Evolutionary conservation across 2,329 filamentous ascomycete genomes (phyloP).

Genomic region (Aspergillus nomiae): DNA sequence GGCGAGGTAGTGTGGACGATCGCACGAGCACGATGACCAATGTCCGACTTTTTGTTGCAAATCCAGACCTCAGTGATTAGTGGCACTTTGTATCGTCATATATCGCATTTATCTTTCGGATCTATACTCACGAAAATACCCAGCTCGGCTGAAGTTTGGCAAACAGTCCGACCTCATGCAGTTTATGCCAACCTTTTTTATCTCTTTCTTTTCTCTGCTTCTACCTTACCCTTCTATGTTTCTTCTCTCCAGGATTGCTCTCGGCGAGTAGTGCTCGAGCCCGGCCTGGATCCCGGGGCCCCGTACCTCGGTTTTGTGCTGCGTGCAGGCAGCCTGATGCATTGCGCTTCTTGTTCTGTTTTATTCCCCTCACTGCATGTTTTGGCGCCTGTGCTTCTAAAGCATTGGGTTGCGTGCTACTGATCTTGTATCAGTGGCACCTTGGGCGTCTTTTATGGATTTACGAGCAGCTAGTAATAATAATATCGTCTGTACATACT

Average conservation of each 20-base stretch:
- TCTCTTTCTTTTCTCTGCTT: not conserved
- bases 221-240: not conserved
- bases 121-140: conserved; percentile 1
- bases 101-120: not conserved
- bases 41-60: conserved; percentile 50
- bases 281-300: not conserved
- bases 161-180: not conserved
- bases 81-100: not conserved
- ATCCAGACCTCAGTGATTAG: conserved; percentile 49
- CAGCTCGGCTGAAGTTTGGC: not conserved
- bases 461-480: conserved; percentile 23
- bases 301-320: not conserved
- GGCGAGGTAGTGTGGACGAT: conserved; percentile 52
- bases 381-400: conserved; percentile 8
- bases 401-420: conserved; percentile 12
- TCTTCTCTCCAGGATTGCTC: not conserved
- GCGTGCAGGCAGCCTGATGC: conserved; percentile 1
- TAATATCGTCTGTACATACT: conserved; percentile 26
- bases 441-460: conserved; percentile 14
- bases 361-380: conserved; percentile 19
- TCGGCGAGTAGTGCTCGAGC: not conserved
- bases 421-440: conserved; percentile 12
- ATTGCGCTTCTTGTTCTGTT: conserved; percentile 10
- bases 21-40: conserved; percentile 50
- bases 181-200: not conserved